Conservation (phyloP, 345 rosid species). For the Heritiera littoralis region DNA sequence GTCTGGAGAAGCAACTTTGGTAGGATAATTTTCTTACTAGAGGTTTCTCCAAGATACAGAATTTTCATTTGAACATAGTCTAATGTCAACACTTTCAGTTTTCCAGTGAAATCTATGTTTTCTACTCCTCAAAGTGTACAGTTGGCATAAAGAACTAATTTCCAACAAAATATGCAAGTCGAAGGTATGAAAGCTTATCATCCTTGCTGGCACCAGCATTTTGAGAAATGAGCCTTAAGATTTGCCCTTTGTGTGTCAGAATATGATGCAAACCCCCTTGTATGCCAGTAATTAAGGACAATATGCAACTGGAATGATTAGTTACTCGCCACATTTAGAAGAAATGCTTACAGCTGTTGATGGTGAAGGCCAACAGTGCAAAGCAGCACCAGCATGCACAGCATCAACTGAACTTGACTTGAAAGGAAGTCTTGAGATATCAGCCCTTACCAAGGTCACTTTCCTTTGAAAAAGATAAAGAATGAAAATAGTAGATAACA, state of each 20-base stretch:
- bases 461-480: conserved; percentile 42
- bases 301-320: background rate
- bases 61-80: too few species aligned
- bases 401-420: conserved; percentile 72
- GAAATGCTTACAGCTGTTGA: conserved; percentile 59
- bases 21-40: background rate
- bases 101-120: background rate
- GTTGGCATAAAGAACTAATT: background rate
- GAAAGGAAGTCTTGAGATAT: conserved; percentile 85
- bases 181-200: background rate
- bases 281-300: background rate
- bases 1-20: background rate
- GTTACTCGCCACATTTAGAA: background rate
- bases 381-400: conserved; percentile 90
- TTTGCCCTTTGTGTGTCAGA: background rate
- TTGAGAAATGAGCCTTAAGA: background rate
- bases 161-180: background rate
- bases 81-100: background rate
- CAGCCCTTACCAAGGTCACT: conserved; percentile 75
- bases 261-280: background rate
- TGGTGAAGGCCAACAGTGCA: conserved; percentile 97
- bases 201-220: background rate
- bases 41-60: background rate
- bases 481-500: background rate
- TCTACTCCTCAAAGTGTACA: background rate